Percentiles rank a stretch among this genome's conserved stretches.
phyloP scores from a whole-genome alignment of 176 grass and related monocot genomes.

The Miscanthus lutarioriparius region DNA sequence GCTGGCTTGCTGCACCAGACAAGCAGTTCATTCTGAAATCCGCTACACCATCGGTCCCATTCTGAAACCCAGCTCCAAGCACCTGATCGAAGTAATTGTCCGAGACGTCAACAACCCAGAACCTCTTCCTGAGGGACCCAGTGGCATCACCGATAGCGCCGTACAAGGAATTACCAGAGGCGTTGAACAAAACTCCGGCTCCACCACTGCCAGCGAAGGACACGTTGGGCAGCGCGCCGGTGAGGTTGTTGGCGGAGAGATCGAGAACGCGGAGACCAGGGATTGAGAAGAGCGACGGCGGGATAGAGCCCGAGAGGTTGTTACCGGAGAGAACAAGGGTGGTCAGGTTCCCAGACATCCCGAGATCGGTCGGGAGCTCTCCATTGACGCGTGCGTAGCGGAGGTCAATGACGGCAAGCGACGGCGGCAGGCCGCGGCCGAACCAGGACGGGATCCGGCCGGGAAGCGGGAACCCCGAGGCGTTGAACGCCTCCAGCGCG shows the following conservation, averaged over 20 bases:
- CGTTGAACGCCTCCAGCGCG: constrained; percentile 58
- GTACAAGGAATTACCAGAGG: constrained; percentile 70
- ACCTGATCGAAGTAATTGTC: constrained; percentile 70
- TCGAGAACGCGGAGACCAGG: constrained; percentile 56
- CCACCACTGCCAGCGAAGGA: neutral
- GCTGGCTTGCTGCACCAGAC: constrained; percentile 46
- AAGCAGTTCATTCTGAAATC: constrained; percentile 63
- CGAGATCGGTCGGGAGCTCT: constrained; percentile 54
- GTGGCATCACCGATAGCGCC: constrained; percentile 46
- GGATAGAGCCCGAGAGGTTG: constrained; percentile 53
- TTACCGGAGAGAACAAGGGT: constrained; percentile 58
- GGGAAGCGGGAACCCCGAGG: constrained; percentile 76
- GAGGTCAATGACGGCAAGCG: constrained; percentile 62
- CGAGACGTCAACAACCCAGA: constrained; percentile 59
- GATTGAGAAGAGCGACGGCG: constrained; percentile 46
- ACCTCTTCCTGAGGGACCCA: constrained; percentile 43
- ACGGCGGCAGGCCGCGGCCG: constrained; percentile 44
- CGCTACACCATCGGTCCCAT: constrained; percentile 21
- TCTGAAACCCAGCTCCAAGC: neutral
- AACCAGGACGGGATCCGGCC: constrained; percentile 79
- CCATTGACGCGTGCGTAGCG: constrained; percentile 45
- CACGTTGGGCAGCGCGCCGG: constrained; percentile 42
- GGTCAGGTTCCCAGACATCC: constrained; percentile 56
- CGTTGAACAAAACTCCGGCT: constrained; percentile 46
- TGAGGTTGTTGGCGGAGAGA: constrained; percentile 72